These are phyloP conservation scores for Sphagnum fallax DNA, from an alignment of 228 moss, liverwort and hornwort species.

Conservation along the genomic window DNA sequence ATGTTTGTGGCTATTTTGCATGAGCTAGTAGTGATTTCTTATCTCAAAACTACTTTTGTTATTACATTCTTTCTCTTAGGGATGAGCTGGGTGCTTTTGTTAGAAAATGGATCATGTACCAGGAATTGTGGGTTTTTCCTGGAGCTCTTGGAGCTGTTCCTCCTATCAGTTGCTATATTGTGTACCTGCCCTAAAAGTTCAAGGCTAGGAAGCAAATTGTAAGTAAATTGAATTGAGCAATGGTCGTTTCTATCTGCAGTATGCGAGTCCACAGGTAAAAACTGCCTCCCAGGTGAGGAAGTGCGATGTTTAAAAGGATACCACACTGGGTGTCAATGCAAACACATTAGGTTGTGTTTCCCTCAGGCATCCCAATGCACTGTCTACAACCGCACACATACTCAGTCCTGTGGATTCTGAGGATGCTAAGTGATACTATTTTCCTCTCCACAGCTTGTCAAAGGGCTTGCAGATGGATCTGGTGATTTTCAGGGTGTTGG, in stretches of 20 bases:
- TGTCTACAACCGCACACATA: slow-evolving; percentile 30
- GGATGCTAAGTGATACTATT: too few species aligned
- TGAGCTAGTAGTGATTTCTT: not conserved
- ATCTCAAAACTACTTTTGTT: not conserved
- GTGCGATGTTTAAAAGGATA: slow-evolving; percentile 35
- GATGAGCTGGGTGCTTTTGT: not conserved
- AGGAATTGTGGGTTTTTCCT: not conserved
- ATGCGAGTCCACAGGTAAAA: slow-evolving; percentile 35
- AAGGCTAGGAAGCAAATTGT: not conserved
- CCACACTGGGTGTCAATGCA: slow-evolving; percentile 40
- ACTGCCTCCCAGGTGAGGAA: slow-evolving; percentile 37
- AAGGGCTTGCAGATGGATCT: too few species aligned
- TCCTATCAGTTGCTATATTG: not conserved
- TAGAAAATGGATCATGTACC: not conserved
- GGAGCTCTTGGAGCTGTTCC: not conserved
- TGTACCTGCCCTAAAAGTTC: not conserved
- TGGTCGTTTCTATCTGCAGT: slow-evolving; percentile 8
- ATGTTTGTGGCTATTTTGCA: too few species aligned
- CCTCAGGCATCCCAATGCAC: slow-evolving; percentile 37
- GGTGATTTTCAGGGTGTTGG: too few species aligned
- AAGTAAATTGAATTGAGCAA: not conserved
- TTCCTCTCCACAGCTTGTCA: too few species aligned
- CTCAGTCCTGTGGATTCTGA: slow-evolving; percentile 31
- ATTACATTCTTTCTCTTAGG: not conserved
- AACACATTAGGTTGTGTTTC: slow-evolving; percentile 35